These are phyloP conservation scores for Cryptococcus wingfieldii DNA, from an alignment of 1,284 basidiomycete genomes.

Conservation along the genomic window DNA sequence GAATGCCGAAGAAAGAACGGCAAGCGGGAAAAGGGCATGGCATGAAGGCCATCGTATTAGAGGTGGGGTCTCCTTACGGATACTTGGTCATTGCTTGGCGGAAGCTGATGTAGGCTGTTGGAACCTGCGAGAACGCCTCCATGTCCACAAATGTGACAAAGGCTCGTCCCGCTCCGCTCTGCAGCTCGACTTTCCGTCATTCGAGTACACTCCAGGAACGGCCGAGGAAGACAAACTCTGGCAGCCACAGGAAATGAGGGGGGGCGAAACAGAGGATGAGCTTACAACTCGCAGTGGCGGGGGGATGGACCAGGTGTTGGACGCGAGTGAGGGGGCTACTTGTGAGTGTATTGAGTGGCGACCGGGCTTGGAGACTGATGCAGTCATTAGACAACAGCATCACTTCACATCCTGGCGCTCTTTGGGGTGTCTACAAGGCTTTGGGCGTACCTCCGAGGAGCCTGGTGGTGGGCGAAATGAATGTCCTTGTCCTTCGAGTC, in stretches of 20 bases:
- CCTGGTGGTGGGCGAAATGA: conserved; percentile 35
- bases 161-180: conserved; percentile 15
- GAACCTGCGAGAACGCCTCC: conserved; percentile 34
- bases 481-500: conserved; percentile 32
- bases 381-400: conserved; percentile 22
- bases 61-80: conserved; percentile 11
- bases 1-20: not conserved
- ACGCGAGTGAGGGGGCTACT: conserved; percentile 10
- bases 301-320: conserved; percentile 23
- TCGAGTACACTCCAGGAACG: conserved; percentile 17
- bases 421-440: conserved; percentile 29
- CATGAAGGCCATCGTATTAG: conserved; percentile 24
- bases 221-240: conserved; percentile 27
- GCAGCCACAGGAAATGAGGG: conserved; percentile 17
- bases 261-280: conserved; percentile 34
- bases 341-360: conserved; percentile 15
- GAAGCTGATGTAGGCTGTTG: conserved; percentile 2
- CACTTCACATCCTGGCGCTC: conserved; percentile 30
- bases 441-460: conserved; percentile 21
- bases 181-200: conserved; percentile 22
- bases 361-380: too few species aligned
- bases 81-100: conserved; percentile 1
- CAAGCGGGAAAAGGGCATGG: conserved; percentile 10
- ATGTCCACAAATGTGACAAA: conserved; percentile 31
- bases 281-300: conserved; percentile 20